These are phyloP conservation scores for Ramalina intermedia DNA, from an alignment of 495 filamentous ascomycete genomes.

Conservation along the genomic window DNA sequence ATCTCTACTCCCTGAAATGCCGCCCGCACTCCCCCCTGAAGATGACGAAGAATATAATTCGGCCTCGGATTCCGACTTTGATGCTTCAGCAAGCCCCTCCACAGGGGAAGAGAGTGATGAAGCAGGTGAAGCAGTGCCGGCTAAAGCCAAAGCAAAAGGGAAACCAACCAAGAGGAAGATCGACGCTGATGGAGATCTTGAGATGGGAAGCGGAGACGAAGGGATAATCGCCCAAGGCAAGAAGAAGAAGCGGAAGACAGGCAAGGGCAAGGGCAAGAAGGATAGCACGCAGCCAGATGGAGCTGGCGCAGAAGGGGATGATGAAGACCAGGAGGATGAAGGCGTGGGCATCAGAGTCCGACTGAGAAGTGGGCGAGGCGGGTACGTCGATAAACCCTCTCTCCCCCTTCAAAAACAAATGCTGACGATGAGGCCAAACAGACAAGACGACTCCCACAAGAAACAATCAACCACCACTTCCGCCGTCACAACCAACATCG, in stretches of 20 bases:
- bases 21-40: constrained; percentile 1
- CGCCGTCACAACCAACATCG: constrained; percentile 75
- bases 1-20: not conserved
- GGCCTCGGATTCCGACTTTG: constrained; percentile 16
- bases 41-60: constrained; percentile 12
- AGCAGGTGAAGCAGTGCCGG: not conserved
- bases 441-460: constrained; percentile 41
- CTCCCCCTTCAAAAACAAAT: constrained; percentile 2
- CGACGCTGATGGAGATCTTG: constrained; percentile 16
- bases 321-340: constrained; percentile 37
- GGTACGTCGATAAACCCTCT: constrained; percentile 25
- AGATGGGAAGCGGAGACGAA: constrained; percentile 61
- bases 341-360: constrained; percentile 70
- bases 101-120: constrained; percentile 11
- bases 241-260: constrained; percentile 39
- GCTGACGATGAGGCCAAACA: constrained; percentile 5
- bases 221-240: constrained; percentile 49
- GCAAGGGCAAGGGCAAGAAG: constrained; percentile 33
- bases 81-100: constrained; percentile 10
- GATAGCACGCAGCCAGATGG: constrained; percentile 23
- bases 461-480: constrained; percentile 46
- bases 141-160: not conserved
- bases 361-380: constrained; percentile 56
- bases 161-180: constrained; percentile 26
- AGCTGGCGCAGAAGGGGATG: constrained; percentile 40